A percentile compares a stretch with the other conserved stretches of the same genome.
Conservation (phyloP, 805 yeast species). For the Dipodascus albidus region DNA sequence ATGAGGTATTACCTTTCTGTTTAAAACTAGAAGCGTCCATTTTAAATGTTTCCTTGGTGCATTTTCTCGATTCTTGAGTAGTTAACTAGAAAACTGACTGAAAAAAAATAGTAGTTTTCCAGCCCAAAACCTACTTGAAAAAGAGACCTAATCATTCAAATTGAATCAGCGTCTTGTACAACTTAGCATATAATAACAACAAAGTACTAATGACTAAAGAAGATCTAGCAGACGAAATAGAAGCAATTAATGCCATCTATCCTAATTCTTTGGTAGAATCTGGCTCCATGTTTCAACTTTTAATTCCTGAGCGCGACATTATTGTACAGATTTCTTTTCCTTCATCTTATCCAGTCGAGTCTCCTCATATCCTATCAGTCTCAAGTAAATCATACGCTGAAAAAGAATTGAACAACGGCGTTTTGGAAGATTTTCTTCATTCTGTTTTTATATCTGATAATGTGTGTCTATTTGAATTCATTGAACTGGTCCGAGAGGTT, state of each 20-base stretch:
- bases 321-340: conserved; percentile 65
- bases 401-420: conserved; percentile 2
- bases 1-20: conserved; percentile 11
- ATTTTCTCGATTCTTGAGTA: background rate
- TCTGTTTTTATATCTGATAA: conserved; percentile 1
- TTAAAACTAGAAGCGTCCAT: background rate
- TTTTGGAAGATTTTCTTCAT: conserved; percentile 2
- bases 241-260: conserved; percentile 78
- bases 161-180: too few relatives aligned
- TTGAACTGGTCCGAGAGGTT: conserved; percentile 4
- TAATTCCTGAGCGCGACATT: conserved; percentile 54
- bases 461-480: conserved; percentile 7
- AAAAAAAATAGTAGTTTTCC: too few relatives aligned
- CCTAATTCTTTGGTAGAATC: conserved; percentile 42
- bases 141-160: too few relatives aligned
- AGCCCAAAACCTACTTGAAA: too few relatives aligned
- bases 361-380: conserved; percentile 57
- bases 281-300: conserved; percentile 32
- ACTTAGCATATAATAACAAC: background rate
- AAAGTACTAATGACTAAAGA: background rate
- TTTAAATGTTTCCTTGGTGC: background rate
- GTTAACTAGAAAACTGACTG: background rate
- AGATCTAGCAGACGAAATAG: conserved; percentile 59
- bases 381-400: conserved; percentile 22
- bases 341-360: conserved; percentile 48